Evolutionary conservation across 192 early-diverging fungal species (phyloP).

Genomic region (Coemansia sp.): DNA sequence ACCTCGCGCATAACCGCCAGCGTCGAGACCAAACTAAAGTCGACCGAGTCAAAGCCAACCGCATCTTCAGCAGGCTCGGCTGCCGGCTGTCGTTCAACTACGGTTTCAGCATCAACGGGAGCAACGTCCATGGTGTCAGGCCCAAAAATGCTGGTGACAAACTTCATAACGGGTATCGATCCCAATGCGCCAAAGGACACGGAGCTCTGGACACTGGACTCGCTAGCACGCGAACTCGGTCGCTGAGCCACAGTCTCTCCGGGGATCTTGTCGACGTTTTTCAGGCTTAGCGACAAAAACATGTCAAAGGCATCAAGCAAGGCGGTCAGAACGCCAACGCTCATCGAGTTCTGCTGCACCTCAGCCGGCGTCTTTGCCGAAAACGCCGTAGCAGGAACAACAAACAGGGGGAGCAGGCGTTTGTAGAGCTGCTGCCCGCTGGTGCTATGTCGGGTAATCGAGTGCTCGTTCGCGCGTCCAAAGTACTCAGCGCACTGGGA

Average conservation of each 20-base stretch:
- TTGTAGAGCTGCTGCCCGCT: constrained; percentile 15
- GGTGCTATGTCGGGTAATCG: not conserved
- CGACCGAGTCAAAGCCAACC: not conserved
- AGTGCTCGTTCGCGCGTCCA: constrained; percentile 13
- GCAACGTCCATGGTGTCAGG: constrained; percentile 6
- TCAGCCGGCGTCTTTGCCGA: not conserved
- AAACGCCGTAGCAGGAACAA: constrained; percentile 6
- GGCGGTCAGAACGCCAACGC: constrained; percentile 17
- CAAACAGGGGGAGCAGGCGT: constrained; percentile 33
- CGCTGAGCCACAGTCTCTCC: not conserved
- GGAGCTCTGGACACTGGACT: constrained; percentile 8
- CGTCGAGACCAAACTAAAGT: constrained; percentile 25
- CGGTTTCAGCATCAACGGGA: not conserved
- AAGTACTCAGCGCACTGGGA: constrained; percentile 34
- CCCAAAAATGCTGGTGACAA: constrained; percentile 40
- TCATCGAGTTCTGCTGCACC: not conserved
- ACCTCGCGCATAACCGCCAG: constrained; percentile 37
- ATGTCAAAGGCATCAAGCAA: constrained; percentile 40
- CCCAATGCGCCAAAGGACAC: constrained; percentile 12
- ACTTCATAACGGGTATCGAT: constrained; percentile 25
- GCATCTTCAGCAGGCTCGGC: not conserved
- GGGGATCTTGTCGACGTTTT: constrained; percentile 22
- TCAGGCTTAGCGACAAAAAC: constrained; percentile 32
- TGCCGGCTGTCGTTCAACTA: not conserved
- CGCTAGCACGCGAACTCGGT: constrained; percentile 33